phyloP scores from a whole-genome alignment of 306 rosid genomes.

The Cercis canadensis region DNA sequence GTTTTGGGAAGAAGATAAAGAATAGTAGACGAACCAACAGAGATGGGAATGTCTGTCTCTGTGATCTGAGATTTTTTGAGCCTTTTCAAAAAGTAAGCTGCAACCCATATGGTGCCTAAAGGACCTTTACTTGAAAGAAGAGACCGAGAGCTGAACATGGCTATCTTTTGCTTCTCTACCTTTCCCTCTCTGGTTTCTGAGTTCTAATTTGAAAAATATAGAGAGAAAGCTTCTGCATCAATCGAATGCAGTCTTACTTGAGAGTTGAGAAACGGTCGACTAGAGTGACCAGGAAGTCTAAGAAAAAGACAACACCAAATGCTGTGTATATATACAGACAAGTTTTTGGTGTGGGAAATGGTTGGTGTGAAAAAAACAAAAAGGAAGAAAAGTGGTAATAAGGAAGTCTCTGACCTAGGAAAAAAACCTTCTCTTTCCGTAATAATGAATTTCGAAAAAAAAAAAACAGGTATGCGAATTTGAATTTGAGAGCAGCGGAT shows the following conservation, averaged over 20 bases:
- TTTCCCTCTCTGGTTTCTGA: background rate
- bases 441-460: too few species aligned
- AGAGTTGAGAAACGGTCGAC: constrained; percentile 43
- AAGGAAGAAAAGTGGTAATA: too few species aligned
- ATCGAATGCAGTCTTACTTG: background rate
- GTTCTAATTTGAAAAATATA: background rate
- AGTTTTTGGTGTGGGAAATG: too few species aligned
- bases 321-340: background rate
- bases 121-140: constrained; percentile 52
- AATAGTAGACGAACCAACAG: constrained; percentile 60
- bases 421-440: too few species aligned
- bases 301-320: background rate
- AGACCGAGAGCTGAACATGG: constrained; percentile 55
- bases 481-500: too few species aligned
- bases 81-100: constrained; percentile 70
- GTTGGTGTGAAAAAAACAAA: too few species aligned
- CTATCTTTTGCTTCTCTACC: background rate
- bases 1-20: background rate
- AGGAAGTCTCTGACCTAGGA: too few species aligned
- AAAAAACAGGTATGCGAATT: too few species aligned
- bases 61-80: constrained; percentile 73
- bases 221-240: background rate
- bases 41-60: constrained; percentile 62
- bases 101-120: constrained; percentile 65
- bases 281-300: constrained; percentile 8